phyloP scores from a whole-genome alignment of 768 basidiomycete genomes.

The Mycena vitilis region DNA sequence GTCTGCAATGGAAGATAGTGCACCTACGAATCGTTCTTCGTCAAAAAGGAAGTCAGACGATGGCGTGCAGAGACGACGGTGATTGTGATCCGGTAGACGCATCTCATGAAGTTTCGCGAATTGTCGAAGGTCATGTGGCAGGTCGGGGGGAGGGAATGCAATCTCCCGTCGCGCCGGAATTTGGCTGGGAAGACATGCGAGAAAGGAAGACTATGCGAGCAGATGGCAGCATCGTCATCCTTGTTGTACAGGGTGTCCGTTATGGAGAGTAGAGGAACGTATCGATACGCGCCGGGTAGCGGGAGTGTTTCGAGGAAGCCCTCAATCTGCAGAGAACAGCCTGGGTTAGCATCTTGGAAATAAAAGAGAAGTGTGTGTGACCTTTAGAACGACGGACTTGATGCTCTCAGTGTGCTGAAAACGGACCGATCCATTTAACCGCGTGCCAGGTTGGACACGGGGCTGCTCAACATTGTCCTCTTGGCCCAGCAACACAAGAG shows the following conservation, averaged over 20 bases:
- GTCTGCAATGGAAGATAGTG: neutral
- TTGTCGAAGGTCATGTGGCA: slow-evolving; percentile 5
- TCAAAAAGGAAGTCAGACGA: slow-evolving; percentile 18
- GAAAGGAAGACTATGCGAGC: slow-evolving; percentile 9
- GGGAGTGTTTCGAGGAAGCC: slow-evolving; percentile 10
- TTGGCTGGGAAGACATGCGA: neutral
- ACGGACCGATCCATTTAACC: no score
- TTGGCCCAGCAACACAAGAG: slow-evolving; percentile 7
- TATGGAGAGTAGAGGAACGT: neutral
- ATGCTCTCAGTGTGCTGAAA: no score
- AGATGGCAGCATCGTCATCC: neutral
- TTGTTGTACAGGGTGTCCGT: slow-evolving; percentile 11
- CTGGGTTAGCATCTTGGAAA: no score
- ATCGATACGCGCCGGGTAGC: neutral
- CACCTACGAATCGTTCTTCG: slow-evolving; percentile 6
- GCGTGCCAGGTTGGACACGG: no score
- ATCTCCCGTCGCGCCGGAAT: neutral
- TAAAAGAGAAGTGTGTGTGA: no score
- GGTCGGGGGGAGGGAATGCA: slow-evolving; percentile 16
- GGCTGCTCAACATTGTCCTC: slow-evolving; percentile 9
- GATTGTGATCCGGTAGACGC: slow-evolving; percentile 20
- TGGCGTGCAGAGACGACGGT: slow-evolving; percentile 12
- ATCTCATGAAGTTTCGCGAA: slow-evolving; percentile 3
- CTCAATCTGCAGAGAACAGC: neutral
- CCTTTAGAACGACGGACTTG: no score